Evolutionary conservation across 768 basidiomycete genomes (phyloP), one percentile per base, ranked within the genome.

Genomic region (Cystobasidium ongulense): DNA sequence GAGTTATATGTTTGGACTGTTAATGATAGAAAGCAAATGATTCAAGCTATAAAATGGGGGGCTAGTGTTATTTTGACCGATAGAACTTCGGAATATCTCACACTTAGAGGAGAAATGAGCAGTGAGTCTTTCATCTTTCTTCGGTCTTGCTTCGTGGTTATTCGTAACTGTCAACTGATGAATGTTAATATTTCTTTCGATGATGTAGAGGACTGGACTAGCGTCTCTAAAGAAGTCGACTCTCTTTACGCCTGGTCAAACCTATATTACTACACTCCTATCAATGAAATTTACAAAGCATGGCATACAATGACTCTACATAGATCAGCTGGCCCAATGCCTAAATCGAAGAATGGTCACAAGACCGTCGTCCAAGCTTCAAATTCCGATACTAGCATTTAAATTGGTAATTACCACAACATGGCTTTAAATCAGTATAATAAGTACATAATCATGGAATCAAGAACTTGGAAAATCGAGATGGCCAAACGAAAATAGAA

Each of bases 1-100:
- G 68, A 76, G 11, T 64, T 98, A 71, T 89, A 94, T 86, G 91
- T 92, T 1, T 97, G 94, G 96, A 99, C 96, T 0, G 95, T 98
- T 31, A 99, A 99, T 79, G 85, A 88, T 57, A 87, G 78, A 13
- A 31, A 41, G 21, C 78, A 80, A 66, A 83, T 83, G 83, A 78
- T 80, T 61, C 80, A 82, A 62, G 83, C 82, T 74, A 78, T 79
- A 18, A 79, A 81, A 66, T 92, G 91, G 90, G 88, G 85, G 72
- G 89, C 87, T 5, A 85, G 88, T 75, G 90, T 85, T 8, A 89
- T 92, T 75, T 84, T 92, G 64, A 92, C 90, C 15, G 90, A 92
- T 54, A 46, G 79, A 29, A 82, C 83, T 3, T 81, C 75, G 23
- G 78, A 77, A 10, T 78, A 76, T 53, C 61, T 79, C 21, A 66